Conservation (phyloP, 2,329 filamentous ascomycete species). For the Alternaria longipes region DNA sequence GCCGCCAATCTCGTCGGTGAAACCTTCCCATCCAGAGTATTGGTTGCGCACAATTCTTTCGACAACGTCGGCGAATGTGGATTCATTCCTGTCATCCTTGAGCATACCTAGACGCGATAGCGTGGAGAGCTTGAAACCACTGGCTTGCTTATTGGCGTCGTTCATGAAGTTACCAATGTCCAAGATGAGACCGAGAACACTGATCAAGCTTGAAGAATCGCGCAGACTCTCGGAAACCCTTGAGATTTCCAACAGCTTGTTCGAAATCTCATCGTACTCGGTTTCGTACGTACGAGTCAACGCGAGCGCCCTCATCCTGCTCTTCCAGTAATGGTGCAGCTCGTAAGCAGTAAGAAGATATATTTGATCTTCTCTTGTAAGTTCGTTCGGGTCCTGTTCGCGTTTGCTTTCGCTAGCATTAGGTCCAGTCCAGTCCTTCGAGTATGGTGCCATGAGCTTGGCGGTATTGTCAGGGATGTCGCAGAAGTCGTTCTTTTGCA, state of each 20-base stretch:
- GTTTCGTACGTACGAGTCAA: slow-evolving; percentile 83
- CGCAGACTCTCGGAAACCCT: slow-evolving; percentile 86
- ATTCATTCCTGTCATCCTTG: slow-evolving; percentile 99
- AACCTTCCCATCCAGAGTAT: slow-evolving; percentile 94
- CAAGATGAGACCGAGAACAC: slow-evolving; percentile 92
- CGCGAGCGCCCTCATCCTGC: slow-evolving; percentile 88
- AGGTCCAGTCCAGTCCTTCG: slow-evolving; percentile 93
- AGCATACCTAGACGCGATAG: slow-evolving; percentile 94
- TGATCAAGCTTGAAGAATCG: slow-evolving; percentile 93
- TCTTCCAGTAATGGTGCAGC: slow-evolving; percentile 98
- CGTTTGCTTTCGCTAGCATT: slow-evolving; percentile 79
- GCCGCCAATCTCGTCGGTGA: slow-evolving; percentile 82
- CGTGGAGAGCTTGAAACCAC: slow-evolving; percentile 96
- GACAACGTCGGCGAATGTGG: slow-evolving; percentile 92
- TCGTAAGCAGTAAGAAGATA: slow-evolving; percentile 94
- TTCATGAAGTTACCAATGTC: slow-evolving; percentile 99
- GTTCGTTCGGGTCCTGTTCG: slow-evolving; percentile 85
- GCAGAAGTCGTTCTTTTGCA: slow-evolving; percentile 91
- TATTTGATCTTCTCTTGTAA: slow-evolving; percentile 94
- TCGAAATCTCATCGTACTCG: slow-evolving; percentile 91
- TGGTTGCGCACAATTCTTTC: slow-evolving; percentile 96
- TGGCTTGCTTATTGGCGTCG: slow-evolving; percentile 97
- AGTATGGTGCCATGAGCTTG: slow-evolving; percentile 94
- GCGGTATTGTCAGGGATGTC: slow-evolving; percentile 88
- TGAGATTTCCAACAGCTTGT: slow-evolving; percentile 86